These are phyloP conservation scores for Penicillium decumbens DNA, from an alignment of 2,329 filamentous ascomycete genomes.

Conservation along the genomic window DNA sequence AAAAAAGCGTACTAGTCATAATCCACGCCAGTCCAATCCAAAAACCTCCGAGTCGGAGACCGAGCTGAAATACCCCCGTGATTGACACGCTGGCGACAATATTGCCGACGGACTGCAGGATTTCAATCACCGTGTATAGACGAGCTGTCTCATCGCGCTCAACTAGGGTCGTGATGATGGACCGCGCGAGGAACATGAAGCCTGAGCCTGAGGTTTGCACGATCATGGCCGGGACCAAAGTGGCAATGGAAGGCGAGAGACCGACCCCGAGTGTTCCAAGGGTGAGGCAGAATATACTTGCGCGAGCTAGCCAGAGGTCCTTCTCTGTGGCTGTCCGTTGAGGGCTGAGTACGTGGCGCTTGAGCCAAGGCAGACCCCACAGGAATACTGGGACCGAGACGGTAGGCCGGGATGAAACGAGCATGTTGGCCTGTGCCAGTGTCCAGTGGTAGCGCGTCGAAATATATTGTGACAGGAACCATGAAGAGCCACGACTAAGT, in stretches of 20 bases:
- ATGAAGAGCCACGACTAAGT: constrained; percentile 46
- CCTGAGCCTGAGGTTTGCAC: constrained; percentile 49
- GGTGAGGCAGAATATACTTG: constrained; percentile 43
- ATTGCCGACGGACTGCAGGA: constrained; percentile 46
- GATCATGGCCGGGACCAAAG: constrained; percentile 45
- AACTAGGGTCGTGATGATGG: constrained; percentile 47
- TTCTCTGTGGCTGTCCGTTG: constrained; percentile 38
- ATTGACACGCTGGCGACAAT: constrained; percentile 47
- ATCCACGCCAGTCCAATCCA: constrained; percentile 50
- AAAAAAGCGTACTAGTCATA: constrained; percentile 36
- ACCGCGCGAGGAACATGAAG: constrained; percentile 45
- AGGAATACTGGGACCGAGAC: constrained; percentile 48
- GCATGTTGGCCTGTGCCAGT: constrained; percentile 41
- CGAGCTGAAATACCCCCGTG: constrained; percentile 45
- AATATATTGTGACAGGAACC: constrained; percentile 50
- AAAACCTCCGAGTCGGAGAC: constrained; percentile 43
- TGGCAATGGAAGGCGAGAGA: constrained; percentile 40
- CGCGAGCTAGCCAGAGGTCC: constrained; percentile 46
- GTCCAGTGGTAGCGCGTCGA: constrained; percentile 50
- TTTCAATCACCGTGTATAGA: constrained; percentile 48
- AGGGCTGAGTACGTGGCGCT: constrained; percentile 33
- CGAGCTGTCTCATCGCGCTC: constrained; percentile 47
- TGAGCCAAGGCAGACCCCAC: constrained; percentile 42
- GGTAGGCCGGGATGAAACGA: constrained; percentile 46
- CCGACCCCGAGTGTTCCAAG: constrained; percentile 47